These are phyloP conservation scores for Gastrolobium bilobum DNA, from an alignment of 306 rosid species.

Conservation along the genomic window DNA sequence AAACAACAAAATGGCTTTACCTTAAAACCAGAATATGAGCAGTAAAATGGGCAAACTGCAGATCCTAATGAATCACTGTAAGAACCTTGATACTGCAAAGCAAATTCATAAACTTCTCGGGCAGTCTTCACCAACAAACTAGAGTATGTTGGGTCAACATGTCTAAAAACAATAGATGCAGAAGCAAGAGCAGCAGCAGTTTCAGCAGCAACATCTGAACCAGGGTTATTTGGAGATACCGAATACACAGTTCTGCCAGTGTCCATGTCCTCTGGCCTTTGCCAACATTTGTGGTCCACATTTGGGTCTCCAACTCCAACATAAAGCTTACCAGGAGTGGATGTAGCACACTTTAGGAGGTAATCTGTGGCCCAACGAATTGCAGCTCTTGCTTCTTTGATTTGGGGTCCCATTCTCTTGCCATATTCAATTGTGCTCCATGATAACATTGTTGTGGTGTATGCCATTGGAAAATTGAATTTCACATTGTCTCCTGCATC, in stretches of 20 bases:
- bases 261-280: constrained; percentile 95
- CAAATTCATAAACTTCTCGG: constrained; percentile 77
- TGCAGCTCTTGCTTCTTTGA: constrained; percentile 63
- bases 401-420: constrained; percentile 71
- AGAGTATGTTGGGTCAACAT: constrained; percentile 74
- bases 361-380: constrained; percentile 88
- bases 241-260: constrained; percentile 69
- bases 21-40: constrained; percentile 96
- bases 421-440: constrained; percentile 88
- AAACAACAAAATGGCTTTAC: constrained; percentile 44
- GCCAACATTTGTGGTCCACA: constrained; percentile 92
- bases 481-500: constrained; percentile 97
- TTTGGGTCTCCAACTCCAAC: constrained; percentile 92
- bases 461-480: constrained; percentile 96
- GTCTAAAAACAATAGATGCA: constrained; percentile 81
- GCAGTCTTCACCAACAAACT: constrained; percentile 66
- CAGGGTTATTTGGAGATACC: constrained; percentile 73
- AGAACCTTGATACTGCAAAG: constrained; percentile 72
- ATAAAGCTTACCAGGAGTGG: constrained; percentile 78
- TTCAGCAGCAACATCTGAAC: constrained; percentile 95
- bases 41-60: constrained; percentile 90
- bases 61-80: constrained; percentile 88
- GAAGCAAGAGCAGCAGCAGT: constrained; percentile 92
- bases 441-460: constrained; percentile 87
- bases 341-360: constrained; percentile 76